Percentiles rank a stretch among this genome's conserved stretches.
These are phyloP conservation scores for Saccharomycopsis olivae DNA, from an alignment of 805 yeast genomes.

Conservation along the genomic window DNA sequence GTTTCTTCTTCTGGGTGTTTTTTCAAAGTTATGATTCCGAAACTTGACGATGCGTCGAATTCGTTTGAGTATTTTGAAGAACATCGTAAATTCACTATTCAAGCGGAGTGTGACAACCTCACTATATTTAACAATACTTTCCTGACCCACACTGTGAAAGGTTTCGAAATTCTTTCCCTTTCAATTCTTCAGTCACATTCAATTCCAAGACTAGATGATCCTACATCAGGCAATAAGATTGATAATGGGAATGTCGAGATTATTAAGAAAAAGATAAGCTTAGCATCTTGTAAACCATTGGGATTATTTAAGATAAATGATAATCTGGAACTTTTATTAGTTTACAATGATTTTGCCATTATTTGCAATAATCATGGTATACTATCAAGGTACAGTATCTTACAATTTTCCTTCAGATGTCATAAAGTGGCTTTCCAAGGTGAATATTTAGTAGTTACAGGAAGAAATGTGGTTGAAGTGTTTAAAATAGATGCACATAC, in stretches of 20 bases:
- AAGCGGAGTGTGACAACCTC: slow-evolving; percentile 48
- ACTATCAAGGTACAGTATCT: slow-evolving; percentile 32
- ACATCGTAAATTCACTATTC: slow-evolving; percentile 37
- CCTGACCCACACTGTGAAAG: slow-evolving; percentile 55
- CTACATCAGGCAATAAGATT: slow-evolving; percentile 12
- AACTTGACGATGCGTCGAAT: slow-evolving; percentile 41
- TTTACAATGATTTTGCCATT: slow-evolving; percentile 63
- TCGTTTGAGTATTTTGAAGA: slow-evolving; percentile 33
- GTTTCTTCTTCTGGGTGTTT: slow-evolving; percentile 32
- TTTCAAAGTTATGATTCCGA: slow-evolving; percentile 50
- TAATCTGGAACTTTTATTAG: slow-evolving; percentile 43
- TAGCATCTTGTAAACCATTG: slow-evolving; percentile 36
- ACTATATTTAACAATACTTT: slow-evolving; percentile 57
- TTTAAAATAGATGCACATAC: slow-evolving; percentile 44
- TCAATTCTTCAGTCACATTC: slow-evolving; percentile 45
- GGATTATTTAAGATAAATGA: slow-evolving; percentile 54
- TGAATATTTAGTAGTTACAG: slow-evolving; percentile 42
- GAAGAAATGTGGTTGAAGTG: slow-evolving; percentile 61
- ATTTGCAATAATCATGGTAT: slow-evolving; percentile 51
- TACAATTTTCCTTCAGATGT: slow-evolving; percentile 34
- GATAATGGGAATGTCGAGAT: slow-evolving; percentile 27
- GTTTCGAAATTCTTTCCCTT: slow-evolving; percentile 54
- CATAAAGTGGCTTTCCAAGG: slow-evolving; percentile 31
- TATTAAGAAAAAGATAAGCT: slow-evolving; percentile 31
- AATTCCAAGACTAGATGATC: slow-evolving; percentile 40